Base-by-base conservation (phyloP, 345 rosid species). In the Gossypium bickii region DNA sequence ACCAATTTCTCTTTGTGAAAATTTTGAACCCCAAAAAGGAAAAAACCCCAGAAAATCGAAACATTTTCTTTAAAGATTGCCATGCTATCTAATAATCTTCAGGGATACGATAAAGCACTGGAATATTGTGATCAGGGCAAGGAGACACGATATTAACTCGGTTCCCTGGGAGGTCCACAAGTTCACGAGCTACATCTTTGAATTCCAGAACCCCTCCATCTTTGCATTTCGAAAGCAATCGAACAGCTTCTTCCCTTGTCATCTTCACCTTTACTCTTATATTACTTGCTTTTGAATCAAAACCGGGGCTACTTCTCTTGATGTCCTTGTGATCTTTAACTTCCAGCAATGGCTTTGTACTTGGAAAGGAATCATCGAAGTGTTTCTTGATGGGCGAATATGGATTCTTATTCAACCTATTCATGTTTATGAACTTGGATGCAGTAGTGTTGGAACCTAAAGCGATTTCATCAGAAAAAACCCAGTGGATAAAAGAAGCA, bases 201-300 rank as follows among this genome's bases (percentile, higher is more conserved):
- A 90, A 85, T 53, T 79, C 83, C 56, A 87, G 87, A 61, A 83
- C 56, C 34, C 86, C 86, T 77, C 84, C 91, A 2, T 85, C 83
- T 77, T 80, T 74, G 52, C 93, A 82, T 76, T 85, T 88, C 0
- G 82, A 59, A 52, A 89, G 18, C 13, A 89, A 53, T 3, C 86
- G 81, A 43, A 74, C 77, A 4, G 93, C 96, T 77, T 87, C 90
- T n/a, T 71, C 43, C 76, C 82, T 86, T 7, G 91, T 90, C 96
- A 90, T 88, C 89, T 38, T 83, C 67, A 90, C 82, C 83, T 85
- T 90, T 48, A 90, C 85, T 75, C 91, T 83, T 34, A 84, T 65
- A 3, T 2, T 49, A 8, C 34, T 29, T 29, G 34, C 34, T 29
- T 29, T 29, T 29, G 34, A 29, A 29, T 29, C 34, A 29, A 29